These are phyloP conservation scores for Blastomyces emzantsi DNA, from an alignment of 2,329 filamentous ascomycete genomes.

Conservation along the genomic window DNA sequence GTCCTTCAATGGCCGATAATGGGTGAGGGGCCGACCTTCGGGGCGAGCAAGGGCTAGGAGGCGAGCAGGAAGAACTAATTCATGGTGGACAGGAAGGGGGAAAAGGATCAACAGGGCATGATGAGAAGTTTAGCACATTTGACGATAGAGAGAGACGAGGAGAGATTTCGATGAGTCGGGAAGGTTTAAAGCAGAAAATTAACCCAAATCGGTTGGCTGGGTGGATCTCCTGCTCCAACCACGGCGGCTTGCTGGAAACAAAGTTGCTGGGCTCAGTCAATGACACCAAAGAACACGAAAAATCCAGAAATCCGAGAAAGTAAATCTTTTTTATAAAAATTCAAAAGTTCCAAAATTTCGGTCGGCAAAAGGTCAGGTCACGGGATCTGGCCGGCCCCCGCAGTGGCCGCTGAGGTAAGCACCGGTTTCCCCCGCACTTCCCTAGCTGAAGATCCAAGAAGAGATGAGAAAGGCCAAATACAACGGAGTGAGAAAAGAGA, in stretches of 20 bases:
- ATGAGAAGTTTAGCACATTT: constrained; percentile 7
- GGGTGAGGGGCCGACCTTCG: not conserved
- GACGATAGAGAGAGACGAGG: not conserved
- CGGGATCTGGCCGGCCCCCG: not conserved
- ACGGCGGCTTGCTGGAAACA: not conserved
- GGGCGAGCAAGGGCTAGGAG: constrained; percentile 1
- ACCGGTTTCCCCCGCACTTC: not conserved
- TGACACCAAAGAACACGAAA: not conserved
- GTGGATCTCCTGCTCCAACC: constrained; percentile 2
- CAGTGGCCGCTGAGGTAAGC: not conserved
- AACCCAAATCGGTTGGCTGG: not conserved
- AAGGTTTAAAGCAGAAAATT: not conserved
- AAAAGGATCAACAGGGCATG: constrained; percentile 5
- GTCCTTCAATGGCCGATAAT: not conserved
- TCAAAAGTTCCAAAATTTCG: not conserved
- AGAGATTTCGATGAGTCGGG: not conserved
- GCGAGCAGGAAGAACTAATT: constrained; percentile 2
- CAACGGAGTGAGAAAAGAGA: not conserved
- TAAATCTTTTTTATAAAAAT: not conserved
- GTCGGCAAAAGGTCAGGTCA: not conserved
- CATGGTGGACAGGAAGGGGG: constrained; percentile 8
- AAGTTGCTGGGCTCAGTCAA: not conserved
- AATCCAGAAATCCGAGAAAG: not conserved
- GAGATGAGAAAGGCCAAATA: not conserved
- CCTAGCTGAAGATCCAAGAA: not conserved